These are phyloP conservation scores for Pochonia chlamydosporia DNA, from an alignment of 2,329 filamentous ascomycete species.

Conservation along the genomic window DNA sequence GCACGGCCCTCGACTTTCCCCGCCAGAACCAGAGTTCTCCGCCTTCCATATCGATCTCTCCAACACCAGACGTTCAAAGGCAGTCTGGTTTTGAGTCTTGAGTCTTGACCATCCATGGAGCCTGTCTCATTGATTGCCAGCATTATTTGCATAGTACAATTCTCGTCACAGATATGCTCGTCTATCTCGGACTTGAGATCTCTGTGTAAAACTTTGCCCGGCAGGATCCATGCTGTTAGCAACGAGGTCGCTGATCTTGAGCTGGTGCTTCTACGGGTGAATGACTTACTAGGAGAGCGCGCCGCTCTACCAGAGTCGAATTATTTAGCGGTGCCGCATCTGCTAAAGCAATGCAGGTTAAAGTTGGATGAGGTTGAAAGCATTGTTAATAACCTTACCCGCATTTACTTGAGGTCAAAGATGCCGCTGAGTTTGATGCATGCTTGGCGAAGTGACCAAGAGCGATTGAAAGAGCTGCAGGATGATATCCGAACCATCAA, in stretches of 20 bases:
- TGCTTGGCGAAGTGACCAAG: constrained; percentile 18
- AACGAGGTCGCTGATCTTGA: constrained; percentile 25
- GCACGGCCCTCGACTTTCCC: too few relatives aligned
- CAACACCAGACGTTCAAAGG: background rate
- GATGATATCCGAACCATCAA: constrained; percentile 20
- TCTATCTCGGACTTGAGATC: constrained; percentile 19
- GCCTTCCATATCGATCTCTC: background rate
- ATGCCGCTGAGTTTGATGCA: constrained; percentile 6
- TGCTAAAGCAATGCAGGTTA: constrained; percentile 18
- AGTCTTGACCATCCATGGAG: too few relatives aligned
- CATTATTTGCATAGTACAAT: constrained; percentile 16
- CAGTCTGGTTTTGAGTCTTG: too few relatives aligned
- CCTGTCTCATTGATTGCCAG: constrained; percentile 19
- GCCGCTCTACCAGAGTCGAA: constrained; percentile 4
- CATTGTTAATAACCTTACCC: constrained; percentile 14
- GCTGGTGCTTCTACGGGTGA: constrained; percentile 20
- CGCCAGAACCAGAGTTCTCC: too few relatives aligned
- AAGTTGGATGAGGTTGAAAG: constrained; percentile 19
- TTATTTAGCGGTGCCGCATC: constrained; percentile 14
- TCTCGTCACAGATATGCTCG: constrained; percentile 16
- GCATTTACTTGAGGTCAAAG: constrained; percentile 11
- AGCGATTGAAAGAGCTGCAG: constrained; percentile 18
- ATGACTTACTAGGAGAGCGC: constrained; percentile 16
- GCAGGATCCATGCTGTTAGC: constrained; percentile 20
- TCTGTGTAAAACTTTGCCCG: constrained; percentile 19